Conservation (phyloP, 768 basidiomycete species). For the Tylopilus plumbeoviolaceoides region DNA sequence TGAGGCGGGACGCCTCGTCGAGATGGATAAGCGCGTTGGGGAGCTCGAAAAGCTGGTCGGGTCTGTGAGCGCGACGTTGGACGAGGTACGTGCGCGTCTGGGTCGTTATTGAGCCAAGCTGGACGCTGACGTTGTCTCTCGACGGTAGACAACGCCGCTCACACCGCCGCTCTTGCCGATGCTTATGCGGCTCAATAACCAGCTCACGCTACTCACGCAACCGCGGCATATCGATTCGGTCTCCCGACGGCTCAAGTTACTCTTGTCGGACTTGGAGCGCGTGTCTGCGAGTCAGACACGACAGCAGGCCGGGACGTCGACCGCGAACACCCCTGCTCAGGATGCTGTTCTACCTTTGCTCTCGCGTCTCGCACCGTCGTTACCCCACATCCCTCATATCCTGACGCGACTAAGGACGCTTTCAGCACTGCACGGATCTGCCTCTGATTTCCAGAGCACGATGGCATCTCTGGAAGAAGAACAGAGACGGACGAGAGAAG, state of each 20-base stretch:
- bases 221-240: constrained; percentile 95
- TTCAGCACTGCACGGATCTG: constrained; percentile 74
- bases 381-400: constrained; percentile 86
- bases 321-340: constrained; percentile 32
- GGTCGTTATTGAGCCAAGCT: background rate
- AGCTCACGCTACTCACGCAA: constrained; percentile 86
- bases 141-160: constrained; percentile 59
- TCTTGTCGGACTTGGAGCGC: constrained; percentile 90
- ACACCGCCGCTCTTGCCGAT: constrained; percentile 81
- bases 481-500: constrained; percentile 59
- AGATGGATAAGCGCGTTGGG: constrained; percentile 81
- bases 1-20: constrained; percentile 51
- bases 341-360: constrained; percentile 69
- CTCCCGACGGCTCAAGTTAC: constrained; percentile 86
- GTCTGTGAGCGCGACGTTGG: constrained; percentile 69
- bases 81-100: constrained; percentile 58
- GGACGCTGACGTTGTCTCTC: background rate
- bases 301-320: constrained; percentile 17
- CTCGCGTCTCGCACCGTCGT: constrained; percentile 62
- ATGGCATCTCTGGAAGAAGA: constrained; percentile 68
- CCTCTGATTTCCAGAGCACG: constrained; percentile 69
- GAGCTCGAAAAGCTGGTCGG: constrained; percentile 83
- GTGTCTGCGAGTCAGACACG: constrained; percentile 42
- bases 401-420: constrained; percentile 85
- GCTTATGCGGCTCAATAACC: constrained; percentile 76